Evolutionary conservation across 352 stramenopile species (phyloP).

Genomic region (Thalassiosira ordinaria): DNA sequence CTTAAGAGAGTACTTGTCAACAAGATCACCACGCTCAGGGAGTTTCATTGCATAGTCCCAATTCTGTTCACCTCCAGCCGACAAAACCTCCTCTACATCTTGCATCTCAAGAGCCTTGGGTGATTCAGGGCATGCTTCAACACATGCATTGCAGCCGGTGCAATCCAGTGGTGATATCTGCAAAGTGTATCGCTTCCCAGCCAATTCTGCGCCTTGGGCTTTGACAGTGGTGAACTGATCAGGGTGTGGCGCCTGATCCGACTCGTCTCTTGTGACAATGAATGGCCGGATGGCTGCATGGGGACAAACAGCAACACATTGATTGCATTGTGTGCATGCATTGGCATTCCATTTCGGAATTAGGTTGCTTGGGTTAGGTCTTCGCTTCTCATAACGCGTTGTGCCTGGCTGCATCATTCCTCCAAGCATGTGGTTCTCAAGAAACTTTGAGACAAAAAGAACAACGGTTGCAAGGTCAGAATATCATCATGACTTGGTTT

Average conservation of each 20-base stretch:
- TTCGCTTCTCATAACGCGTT: conserved; percentile 74
- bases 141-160: conserved; percentile 79
- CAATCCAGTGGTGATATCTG: conserved; percentile 81
- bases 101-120: conserved; percentile 79
- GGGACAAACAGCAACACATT: conserved; percentile 79
- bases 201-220: conserved; percentile 66
- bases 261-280: conserved; percentile 77
- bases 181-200: conserved; percentile 74
- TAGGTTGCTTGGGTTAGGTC: conserved; percentile 63
- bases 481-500: too few relatives aligned
- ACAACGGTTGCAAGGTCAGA: background rate
- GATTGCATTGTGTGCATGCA: conserved; percentile 82
- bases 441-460: conserved; percentile 52
- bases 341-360: conserved; percentile 68
- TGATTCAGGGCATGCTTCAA: conserved; percentile 76
- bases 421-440: conserved; percentile 76
- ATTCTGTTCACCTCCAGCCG: conserved; percentile 62
- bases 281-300: conserved; percentile 81
- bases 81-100: conserved; percentile 61
- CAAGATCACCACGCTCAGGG: conserved; percentile 70
- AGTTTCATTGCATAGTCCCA: conserved; percentile 76
- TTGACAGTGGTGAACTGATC: conserved; percentile 67
- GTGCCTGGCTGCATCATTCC: conserved; percentile 74
- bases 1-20: conserved; percentile 74
- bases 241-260: conserved; percentile 64